Conservation (phyloP, 208 protist genomes). For the Trichomonas gallinae region DNA sequence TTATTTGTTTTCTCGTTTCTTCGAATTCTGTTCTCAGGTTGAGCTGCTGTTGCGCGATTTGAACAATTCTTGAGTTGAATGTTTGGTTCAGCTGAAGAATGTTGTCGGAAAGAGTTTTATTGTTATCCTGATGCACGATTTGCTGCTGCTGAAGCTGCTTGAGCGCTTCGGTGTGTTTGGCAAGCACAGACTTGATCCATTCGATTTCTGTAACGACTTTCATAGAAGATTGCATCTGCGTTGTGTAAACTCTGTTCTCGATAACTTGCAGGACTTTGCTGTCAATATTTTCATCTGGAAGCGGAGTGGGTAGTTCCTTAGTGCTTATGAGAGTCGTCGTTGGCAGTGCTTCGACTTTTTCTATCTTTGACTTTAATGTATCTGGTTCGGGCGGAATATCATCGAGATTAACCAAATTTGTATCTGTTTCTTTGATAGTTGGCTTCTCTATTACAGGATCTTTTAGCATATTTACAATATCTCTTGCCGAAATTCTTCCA, state of each 20-base stretch:
- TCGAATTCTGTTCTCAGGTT: not conserved
- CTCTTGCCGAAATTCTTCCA: not conserved
- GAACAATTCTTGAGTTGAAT: not conserved
- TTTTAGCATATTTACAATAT: not conserved
- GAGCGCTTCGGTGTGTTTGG: not conserved
- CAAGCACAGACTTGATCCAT: not conserved
- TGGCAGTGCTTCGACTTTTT: not conserved
- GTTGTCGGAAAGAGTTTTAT: not conserved
- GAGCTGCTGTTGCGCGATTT: not conserved
- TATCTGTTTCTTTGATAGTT: not conserved
- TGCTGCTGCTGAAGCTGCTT: not conserved
- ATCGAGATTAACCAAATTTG: not conserved
- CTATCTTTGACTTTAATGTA: not conserved
- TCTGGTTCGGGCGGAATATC: not conserved
- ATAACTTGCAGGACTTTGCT: not conserved
- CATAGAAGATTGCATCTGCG: not conserved
- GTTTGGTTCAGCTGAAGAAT: not conserved
- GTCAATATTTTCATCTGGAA: not conserved
- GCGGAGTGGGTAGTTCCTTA: not conserved
- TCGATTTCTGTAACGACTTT: not conserved
- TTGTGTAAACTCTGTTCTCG: not conserved
- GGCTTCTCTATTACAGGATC: not conserved
- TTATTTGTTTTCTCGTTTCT: not conserved
- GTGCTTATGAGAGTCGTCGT: not conserved
- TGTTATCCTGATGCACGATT: not conserved